Conservation (phyloP, 257 asterid genomes). For the Solanum ossicruentum region DNA sequence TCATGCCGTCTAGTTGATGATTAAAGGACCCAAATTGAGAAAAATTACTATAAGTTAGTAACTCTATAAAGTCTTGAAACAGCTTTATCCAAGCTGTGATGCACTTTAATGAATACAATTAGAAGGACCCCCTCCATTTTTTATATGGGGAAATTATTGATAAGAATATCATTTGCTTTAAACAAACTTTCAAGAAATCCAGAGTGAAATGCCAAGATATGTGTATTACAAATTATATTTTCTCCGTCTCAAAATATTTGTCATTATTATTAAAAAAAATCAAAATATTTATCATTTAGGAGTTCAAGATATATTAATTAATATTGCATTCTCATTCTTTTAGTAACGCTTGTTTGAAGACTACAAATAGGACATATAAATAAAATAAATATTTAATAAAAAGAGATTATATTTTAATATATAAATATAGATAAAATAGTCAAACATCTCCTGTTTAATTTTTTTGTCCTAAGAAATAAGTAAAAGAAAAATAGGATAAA, state of each 20-base stretch:
- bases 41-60: background rate
- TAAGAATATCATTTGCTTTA: background rate
- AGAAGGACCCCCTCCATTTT: background rate
- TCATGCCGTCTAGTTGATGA: background rate
- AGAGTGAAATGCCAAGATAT: background rate
- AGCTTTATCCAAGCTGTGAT: background rate
- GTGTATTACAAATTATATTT: background rate
- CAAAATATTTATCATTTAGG: background rate
- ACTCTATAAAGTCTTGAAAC: background rate
- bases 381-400: background rate
- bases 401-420: background rate
- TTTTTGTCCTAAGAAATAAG: background rate
- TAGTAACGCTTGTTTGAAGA: background rate
- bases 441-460: background rate
- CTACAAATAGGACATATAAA: background rate
- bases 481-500: background rate
- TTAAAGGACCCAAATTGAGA: background rate
- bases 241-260: background rate
- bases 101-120: background rate
- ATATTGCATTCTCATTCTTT: background rate
- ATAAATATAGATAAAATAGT: background rate
- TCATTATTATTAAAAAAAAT: background rate
- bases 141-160: conserved; percentile 12
- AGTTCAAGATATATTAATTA: background rate
- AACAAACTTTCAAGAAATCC: conserved; percentile 5